Conservation (phyloP, 2,329 filamentous ascomycete species). For the Stachybotrys elegans region DNA sequence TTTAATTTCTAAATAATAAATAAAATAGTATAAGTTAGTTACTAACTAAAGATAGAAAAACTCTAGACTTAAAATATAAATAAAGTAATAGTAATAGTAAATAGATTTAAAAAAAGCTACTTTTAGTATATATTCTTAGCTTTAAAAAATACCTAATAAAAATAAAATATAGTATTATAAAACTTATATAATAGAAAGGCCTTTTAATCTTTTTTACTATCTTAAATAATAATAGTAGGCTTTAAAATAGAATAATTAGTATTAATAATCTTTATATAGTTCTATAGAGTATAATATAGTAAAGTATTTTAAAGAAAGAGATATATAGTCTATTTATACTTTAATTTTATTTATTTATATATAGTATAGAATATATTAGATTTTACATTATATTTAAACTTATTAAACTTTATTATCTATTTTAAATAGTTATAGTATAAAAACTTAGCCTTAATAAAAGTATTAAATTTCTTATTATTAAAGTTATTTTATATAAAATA, state of each 20-base stretch:
- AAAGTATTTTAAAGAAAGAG: not conserved
- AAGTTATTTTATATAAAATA: not conserved
- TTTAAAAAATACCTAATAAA: not conserved
- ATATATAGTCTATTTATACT: conserved; percentile 3
- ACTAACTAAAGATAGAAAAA: not conserved
- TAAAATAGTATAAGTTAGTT: not conserved
- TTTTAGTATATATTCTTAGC: not conserved
- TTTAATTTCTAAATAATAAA: conserved; percentile 4
- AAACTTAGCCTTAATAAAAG: not conserved
- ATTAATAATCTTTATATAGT: not conserved
- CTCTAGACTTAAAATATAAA: not conserved
- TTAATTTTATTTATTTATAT: conserved; percentile 5
- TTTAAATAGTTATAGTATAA: not conserved
- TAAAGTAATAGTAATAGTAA: not conserved
- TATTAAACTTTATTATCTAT: not conserved
- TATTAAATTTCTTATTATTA: conserved; percentile 1
- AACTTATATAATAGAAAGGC: conserved; percentile 2
- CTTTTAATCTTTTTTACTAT: not conserved
- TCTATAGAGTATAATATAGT: conserved; percentile 1
- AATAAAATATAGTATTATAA: not conserved
- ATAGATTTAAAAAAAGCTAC: not conserved
- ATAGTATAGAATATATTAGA: not conserved
- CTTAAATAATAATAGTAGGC: not conserved
- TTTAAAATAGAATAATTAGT: not conserved
- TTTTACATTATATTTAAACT: not conserved